These are phyloP conservation scores for Colletotrichum graminicola DNA, from an alignment of 2,329 filamentous ascomycete genomes.

Conservation along the genomic window DNA sequence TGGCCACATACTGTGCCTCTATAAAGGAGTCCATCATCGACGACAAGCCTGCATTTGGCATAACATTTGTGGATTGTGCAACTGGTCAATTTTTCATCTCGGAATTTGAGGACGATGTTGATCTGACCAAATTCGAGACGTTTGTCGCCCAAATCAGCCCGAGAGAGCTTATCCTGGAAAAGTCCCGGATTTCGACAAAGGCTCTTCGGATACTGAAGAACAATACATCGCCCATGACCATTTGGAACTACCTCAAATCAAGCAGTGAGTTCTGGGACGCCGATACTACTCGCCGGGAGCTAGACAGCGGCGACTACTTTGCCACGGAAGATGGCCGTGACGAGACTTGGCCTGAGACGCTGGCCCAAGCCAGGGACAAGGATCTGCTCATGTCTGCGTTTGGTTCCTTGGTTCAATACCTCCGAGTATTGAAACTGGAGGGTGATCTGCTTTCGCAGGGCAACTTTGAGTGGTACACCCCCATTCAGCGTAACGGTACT, in stretches of 20 bases:
- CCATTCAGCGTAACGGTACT: constrained; percentile 90
- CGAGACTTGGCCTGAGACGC: constrained; percentile 79
- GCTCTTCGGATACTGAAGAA: constrained; percentile 94
- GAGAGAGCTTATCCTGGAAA: constrained; percentile 90
- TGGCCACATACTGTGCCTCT: constrained; percentile 95
- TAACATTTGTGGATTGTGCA: constrained; percentile 94
- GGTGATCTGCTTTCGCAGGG: constrained; percentile 87
- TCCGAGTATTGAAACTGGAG: constrained; percentile 89
- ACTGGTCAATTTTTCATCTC: constrained; percentile 96
- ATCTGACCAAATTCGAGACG: constrained; percentile 97
- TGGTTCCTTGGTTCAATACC: constrained; percentile 88
- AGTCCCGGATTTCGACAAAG: constrained; percentile 86
- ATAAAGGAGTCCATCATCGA: constrained; percentile 87
- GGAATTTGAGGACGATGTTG: constrained; percentile 89
- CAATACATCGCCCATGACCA: constrained; percentile 90
- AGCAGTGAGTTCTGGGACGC: constrained; percentile 92
- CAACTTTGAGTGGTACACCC: constrained; percentile 92
- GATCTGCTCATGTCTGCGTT: constrained; percentile 91
- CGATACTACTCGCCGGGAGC: constrained; percentile 83
- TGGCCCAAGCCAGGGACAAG: constrained; percentile 80
- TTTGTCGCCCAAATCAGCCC: constrained; percentile 93
- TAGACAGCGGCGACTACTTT: constrained; percentile 86
- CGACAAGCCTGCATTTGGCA: constrained; percentile 85
- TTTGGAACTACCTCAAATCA: constrained; percentile 94
- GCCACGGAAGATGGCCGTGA: constrained; percentile 63